Evolutionary conservation across 2,329 filamentous ascomycete genomes (phyloP), one percentile per base, ranked within the genome.

Genomic region (Verticillium albo-atrum): DNA sequence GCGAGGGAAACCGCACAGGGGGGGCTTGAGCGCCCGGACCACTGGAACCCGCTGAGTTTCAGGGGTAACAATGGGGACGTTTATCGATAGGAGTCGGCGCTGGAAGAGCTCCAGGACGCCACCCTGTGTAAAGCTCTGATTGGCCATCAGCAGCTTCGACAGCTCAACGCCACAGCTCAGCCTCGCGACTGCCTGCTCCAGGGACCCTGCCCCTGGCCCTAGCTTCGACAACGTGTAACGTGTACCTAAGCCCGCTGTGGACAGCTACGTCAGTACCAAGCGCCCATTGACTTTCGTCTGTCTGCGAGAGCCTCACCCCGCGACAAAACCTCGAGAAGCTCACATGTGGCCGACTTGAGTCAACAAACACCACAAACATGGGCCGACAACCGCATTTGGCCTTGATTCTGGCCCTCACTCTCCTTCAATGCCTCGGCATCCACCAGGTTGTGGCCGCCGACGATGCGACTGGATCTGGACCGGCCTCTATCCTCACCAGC

Each of bases 401-500:
- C 66, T 51, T 66, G 30, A 25, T 68, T 61, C 62, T 71, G 63
- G 60, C 66, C 52, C 50, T 68, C 54, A 55, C 64, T 34, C 64
- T 63, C 20, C 55, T 64, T 35, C 61, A 63, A 25, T 54, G 59
- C 65, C 59, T 64, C 66, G 60, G 64, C 63, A 57, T 60, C 62
- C 50, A 55, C 68, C 57, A 59, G 64, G 14, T 52, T 54, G 55
- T 57, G 54, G 54, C 64, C 3, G 63, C 65, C 26, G 69, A 67
- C 61, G 71, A 42, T 3, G 26, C 56, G 23, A 42, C 62, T 56
- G 62, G 57, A 20, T 57, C 60, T 52, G 61, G 61, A 20, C 55
- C 61, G 26, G 60, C 58, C 55, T 73, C 74, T 50, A 74, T 82
- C 58, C 69, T 83, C 37, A 77, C 75, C 51, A 73, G 72, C 62